Evolutionary conservation across 164 flowering plant genomes (phyloP).

Genomic region (Hamamelis virginiana): DNA sequence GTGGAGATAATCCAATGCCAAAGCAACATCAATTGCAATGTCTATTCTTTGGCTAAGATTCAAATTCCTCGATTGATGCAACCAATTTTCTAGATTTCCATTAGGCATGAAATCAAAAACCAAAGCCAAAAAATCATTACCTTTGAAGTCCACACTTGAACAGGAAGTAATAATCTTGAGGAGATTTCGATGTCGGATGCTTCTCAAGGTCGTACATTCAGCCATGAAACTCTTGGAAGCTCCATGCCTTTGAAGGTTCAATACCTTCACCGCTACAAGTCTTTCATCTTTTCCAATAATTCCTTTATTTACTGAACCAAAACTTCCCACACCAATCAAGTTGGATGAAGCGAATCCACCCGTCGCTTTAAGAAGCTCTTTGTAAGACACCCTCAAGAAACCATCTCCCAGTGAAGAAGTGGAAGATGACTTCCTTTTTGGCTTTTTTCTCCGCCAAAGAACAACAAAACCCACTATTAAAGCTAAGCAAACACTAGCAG

Average conservation of each 20-base stretch:
- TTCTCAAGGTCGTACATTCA: background rate
- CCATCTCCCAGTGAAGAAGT: background rate
- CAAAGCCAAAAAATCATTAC: background rate
- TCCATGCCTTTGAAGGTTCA: background rate
- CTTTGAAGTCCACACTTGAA: background rate
- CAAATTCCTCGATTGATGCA: background rate
- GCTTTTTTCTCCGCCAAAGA: background rate
- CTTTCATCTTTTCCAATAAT: no score
- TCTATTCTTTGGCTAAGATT: background rate
- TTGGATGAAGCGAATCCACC: conserved; percentile 8
- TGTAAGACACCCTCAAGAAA: background rate
- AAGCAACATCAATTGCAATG: conserved; percentile 10
- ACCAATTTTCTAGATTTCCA: conserved; percentile 5
- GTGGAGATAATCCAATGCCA: conserved; percentile 8
- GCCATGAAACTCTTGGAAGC: conserved; percentile 5
- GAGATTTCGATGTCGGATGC: background rate
- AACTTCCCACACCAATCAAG: conserved; percentile 10
- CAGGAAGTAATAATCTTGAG: conserved; percentile 8
- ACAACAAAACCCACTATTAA: background rate
- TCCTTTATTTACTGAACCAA: background rate
- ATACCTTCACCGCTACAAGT: no score
- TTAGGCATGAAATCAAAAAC: conserved; percentile 8
- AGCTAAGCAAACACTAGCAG: no score
- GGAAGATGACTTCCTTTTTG: background rate
- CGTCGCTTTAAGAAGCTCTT: conserved; percentile 5